Evolutionary conservation across 2,329 filamentous ascomycete genomes (phyloP).

Genomic region (Xylariaceae sp.): DNA sequence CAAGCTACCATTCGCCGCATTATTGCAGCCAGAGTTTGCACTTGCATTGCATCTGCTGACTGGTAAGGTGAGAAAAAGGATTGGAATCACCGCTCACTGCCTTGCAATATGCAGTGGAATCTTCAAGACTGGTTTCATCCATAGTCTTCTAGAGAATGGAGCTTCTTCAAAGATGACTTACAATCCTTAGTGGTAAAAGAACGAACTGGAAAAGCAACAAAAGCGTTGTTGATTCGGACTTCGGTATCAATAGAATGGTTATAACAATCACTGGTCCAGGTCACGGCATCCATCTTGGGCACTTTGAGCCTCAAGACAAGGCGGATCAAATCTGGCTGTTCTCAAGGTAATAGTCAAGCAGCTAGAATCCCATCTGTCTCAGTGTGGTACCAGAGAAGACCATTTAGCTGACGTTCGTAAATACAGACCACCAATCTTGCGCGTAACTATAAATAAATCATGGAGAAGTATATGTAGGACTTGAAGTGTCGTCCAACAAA

Average conservation of each 20-base stretch:
- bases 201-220: too few relatives aligned
- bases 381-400: too few relatives aligned
- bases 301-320: too few relatives aligned
- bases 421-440: neutral
- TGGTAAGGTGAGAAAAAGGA: neutral
- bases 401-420: neutral
- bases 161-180: neutral
- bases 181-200: neutral
- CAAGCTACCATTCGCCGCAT: neutral
- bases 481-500: neutral
- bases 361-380: too few relatives aligned
- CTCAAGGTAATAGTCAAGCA: too few relatives aligned
- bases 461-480: slow-evolving; percentile 6
- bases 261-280: neutral
- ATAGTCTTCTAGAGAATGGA: too few relatives aligned
- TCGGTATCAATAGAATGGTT: neutral
- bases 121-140: neutral
- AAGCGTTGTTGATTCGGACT: too few relatives aligned
- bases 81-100: slow-evolving; percentile 5
- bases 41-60: slow-evolving; percentile 4
- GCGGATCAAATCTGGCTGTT: neutral
- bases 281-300: too few relatives aligned
- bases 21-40: neutral
- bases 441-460: neutral
- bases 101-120: neutral